A percentile compares a stretch with the other conserved stretches of the same genome.
These are phyloP conservation scores for Theobroma grandiflorum DNA, from an alignment of 441 rosid species.

Conservation along the genomic window DNA sequence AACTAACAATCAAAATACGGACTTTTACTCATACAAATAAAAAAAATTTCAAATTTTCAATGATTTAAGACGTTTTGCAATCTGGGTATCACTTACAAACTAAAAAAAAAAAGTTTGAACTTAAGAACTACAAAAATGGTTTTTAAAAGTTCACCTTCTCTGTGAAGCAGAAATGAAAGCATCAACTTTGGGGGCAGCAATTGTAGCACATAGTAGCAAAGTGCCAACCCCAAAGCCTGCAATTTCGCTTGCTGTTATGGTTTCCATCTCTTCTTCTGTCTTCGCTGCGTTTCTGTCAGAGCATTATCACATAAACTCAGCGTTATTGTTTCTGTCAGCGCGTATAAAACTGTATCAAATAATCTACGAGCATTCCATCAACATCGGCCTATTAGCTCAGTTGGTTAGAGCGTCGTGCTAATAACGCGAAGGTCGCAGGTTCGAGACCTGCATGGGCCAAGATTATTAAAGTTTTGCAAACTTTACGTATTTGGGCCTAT, in stretches of 20 bases:
- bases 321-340: too few species aligned
- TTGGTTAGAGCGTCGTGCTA: conserved; percentile 94
- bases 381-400: conserved; percentile 74
- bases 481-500: too few species aligned
- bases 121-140: neutral
- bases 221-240: conserved; percentile 78
- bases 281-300: neutral
- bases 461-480: too few species aligned
- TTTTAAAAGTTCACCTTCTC: conserved; percentile 52
- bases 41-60: neutral
- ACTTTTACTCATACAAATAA: neutral
- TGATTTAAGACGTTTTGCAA: neutral
- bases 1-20: neutral
- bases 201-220: conserved; percentile 65
- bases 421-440: conserved; percentile 91
- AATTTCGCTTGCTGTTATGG: conserved; percentile 78
- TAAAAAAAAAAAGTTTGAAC: neutral
- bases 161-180: conserved; percentile 84
- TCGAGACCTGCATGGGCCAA: conserved; percentile 81
- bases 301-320: too few species aligned
- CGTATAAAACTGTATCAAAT: too few species aligned
- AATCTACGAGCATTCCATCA: too few species aligned
- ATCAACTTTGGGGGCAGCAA: conserved; percentile 81
- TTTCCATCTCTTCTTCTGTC: conserved; percentile 49
- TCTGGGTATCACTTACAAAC: neutral